These are phyloP conservation scores for Eutypa lata DNA, from an alignment of 2,329 filamentous ascomycete genomes.

Conservation along the genomic window DNA sequence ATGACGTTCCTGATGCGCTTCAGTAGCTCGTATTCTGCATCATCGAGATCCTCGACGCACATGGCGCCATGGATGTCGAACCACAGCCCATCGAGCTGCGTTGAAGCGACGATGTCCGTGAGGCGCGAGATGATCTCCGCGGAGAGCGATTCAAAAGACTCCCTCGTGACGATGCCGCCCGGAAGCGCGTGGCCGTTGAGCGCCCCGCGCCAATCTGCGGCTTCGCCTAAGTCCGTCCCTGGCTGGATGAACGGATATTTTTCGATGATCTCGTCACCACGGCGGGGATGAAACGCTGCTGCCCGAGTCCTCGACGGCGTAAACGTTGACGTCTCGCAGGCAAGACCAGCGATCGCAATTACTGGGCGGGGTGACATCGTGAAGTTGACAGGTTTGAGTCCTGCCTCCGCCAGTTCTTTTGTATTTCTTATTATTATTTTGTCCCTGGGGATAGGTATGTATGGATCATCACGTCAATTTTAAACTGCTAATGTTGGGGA, in stretches of 20 bases:
- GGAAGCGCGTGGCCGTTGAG: conserved; percentile 50
- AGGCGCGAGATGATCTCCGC: conserved; percentile 36
- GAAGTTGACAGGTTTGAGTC: background rate
- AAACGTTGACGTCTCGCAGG: conserved; percentile 53
- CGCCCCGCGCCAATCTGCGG: conserved; percentile 47
- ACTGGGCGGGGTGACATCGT: conserved; percentile 30
- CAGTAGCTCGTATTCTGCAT: conserved; percentile 46
- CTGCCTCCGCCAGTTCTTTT: no score
- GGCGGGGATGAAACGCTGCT: conserved; percentile 46
- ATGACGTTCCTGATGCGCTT: conserved; percentile 41
- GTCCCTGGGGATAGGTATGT: no score
- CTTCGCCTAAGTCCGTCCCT: conserved; percentile 36
- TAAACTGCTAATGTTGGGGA: no score
- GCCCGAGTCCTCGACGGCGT: conserved; percentile 46
- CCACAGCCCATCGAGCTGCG: conserved; percentile 46
- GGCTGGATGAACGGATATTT: conserved; percentile 44
- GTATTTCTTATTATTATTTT: no score
- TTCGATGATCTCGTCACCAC: conserved; percentile 39
- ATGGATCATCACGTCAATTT: no score
- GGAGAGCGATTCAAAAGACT: conserved; percentile 43
- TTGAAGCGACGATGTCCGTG: conserved; percentile 28
- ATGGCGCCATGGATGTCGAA: conserved; percentile 56
- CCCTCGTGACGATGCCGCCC: conserved; percentile 43
- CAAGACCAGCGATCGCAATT: conserved; percentile 50
- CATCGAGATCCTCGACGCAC: conserved; percentile 48